Evolutionary conservation across 169 alveolate species (phyloP), one percentile per base, ranked within the genome.

Genomic region (Cyclospora cayetanensis): DNA sequence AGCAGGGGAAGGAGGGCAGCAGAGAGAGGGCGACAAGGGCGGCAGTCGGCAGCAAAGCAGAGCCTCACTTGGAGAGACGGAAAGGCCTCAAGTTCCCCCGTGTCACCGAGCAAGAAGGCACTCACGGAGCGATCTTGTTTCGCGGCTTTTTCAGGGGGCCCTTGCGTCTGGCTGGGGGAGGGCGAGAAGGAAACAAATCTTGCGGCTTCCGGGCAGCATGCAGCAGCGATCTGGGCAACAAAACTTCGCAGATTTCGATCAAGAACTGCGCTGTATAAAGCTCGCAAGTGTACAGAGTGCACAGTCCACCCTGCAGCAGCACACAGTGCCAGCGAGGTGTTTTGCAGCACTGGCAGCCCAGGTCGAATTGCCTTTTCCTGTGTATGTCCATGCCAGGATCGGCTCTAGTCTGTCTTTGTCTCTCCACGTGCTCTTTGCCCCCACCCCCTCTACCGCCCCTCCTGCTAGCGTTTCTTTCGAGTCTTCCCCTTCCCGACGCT

Each of bases 241-340:
- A 89, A 52, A 42, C 46, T 63, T 41, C 90, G 83, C 52, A 90
- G 84, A 65, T 76, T 77, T 60, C 53, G 63, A 52, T 79, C 79
- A 18, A 53, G 46, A 12, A 90, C 82, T 20, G 93, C 90, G 41
- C 76, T 43, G 86, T 77, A 79, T 11, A 90, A 77, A 34, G 88
- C 68, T 35, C 90, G 66, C 65, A 90, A 43, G 52, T 90, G 93
- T 41, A 90, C 93, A 0, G 93, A 90, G 60, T 90, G 93, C n/a
- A 90, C 93, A 4, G 90, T 77, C 93, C 93, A 90, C 27, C 93
- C 93, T 90, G 90, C 9, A 18, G 92, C 31, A 35, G 43, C 63
- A 42, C 39, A 15, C 84, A 41, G 35, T 18, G 25, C 60, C 60
- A 50, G 60, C 60, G 18, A 18, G 18, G 25, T 11, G 60, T 11